Evolutionary conservation across 2,329 filamentous ascomycete genomes (phyloP), one percentile per base, ranked within the genome.

Genomic region (Incumbomyces delicatus): DNA sequence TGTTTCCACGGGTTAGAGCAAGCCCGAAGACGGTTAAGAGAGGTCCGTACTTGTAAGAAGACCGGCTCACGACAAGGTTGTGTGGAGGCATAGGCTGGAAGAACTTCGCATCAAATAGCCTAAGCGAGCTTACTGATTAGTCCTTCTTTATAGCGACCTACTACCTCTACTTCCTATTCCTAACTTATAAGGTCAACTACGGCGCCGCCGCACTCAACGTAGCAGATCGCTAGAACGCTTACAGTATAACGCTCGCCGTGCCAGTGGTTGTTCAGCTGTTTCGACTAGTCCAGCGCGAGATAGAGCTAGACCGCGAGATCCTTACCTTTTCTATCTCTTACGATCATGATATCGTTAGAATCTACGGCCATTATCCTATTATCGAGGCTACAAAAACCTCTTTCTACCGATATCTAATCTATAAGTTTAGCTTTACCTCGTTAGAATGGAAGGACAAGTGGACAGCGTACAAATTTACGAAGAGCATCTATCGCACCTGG

Each of bases 101-200:
- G n/a, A n/a, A n/a, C n/a, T n/a, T n/a, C n/a, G n/a, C n/a, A n/a
- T n/a, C n/a, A n/a, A n/a, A n/a, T n/a, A n/a, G n/a, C n/a, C n/a
- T n/a, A n/a, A n/a, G 63, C 44, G 54, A 68, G 30, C 57, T 58
- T 6, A 35, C 61, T 18, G 60, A 67, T 46, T 55, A 20, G 27
- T 74, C 64, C 17, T 64, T 58, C 50, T 71, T 74, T 45, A 68
- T n/a, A 60, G 65, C 55, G 7, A 75, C 67, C 10, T 68, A 63
- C 45, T 58, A 65, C 5, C 73, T 74, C 61, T 70, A 67, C 59
- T 73, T 76, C 51, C 70, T 70, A 2, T 76, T 74, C 51, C 58
- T 76, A 0, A 66, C 66, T 0, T 71, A 65, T 54, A 68, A 76
- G 54, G 69, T 73, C 1, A 73, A 73, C 55, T 71, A 65, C 49